Evolutionary conservation across 1,284 basidiomycete genomes (phyloP).

Genomic region (Pseudozyma pruni): DNA sequence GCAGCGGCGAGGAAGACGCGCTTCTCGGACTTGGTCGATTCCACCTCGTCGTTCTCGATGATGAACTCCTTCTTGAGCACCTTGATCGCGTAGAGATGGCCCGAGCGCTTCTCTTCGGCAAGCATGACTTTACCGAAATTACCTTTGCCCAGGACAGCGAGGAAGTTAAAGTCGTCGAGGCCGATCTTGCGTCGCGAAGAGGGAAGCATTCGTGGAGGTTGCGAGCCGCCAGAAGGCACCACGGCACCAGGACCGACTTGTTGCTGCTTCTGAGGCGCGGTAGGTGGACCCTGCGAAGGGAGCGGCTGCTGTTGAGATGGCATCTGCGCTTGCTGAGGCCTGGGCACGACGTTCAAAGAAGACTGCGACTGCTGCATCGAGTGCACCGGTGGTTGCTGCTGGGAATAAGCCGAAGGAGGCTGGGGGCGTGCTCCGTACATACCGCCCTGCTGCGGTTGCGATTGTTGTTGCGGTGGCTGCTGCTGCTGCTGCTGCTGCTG

Average conservation of each 20-base stretch:
- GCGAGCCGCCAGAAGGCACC: slow-evolving; percentile 11
- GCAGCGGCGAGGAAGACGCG: slow-evolving; percentile 96
- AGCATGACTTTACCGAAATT: slow-evolving; percentile 99
- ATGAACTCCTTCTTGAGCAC: slow-evolving; percentile 99
- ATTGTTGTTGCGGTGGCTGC: slow-evolving; percentile 2
- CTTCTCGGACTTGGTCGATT: slow-evolving; percentile 99
- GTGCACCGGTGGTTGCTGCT: slow-evolving; percentile 14
- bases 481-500: slow-evolving; percentile 37
- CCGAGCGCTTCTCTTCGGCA: slow-evolving; percentile 94
- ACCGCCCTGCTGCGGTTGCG: not conserved
- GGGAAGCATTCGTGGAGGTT: slow-evolving; percentile 42
- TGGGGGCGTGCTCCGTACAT: slow-evolving; percentile 40
- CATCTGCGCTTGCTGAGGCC: slow-evolving; percentile 8
- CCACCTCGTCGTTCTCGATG: slow-evolving; percentile 99
- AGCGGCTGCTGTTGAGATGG: slow-evolving; percentile 7
- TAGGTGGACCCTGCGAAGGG: slow-evolving; percentile 1
- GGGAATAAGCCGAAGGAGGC: slow-evolving; percentile 19
- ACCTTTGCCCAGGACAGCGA: slow-evolving; percentile 97
- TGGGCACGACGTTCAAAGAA: slow-evolving; percentile 8
- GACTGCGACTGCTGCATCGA: slow-evolving; percentile 24
- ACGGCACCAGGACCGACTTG: slow-evolving; percentile 11
- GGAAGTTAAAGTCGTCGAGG: slow-evolving; percentile 98
- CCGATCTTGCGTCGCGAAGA: slow-evolving; percentile 83
- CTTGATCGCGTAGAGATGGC: slow-evolving; percentile 95
- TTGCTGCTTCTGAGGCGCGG: slow-evolving; percentile 5